Evolutionary conservation across 1,284 basidiomycete species (phyloP), one percentile per base, ranked within the genome.

Genomic region (Mycena citricolor): DNA sequence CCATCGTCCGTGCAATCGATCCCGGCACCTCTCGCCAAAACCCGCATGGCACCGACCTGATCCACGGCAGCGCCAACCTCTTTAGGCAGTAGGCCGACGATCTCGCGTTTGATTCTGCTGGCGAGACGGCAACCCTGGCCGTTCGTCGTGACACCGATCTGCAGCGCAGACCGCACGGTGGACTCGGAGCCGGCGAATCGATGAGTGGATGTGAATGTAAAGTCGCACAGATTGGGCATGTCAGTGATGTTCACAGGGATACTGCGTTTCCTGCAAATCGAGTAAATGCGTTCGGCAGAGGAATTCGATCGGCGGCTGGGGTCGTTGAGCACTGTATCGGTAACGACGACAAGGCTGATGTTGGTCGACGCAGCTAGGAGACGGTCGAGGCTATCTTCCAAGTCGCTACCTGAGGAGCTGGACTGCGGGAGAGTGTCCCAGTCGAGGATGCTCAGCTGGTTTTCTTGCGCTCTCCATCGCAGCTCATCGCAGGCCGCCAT

Each of bases 101-200:
- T 82, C 30, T 97, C 92, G 20, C 95, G 71, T 32, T 83, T 79
- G 28, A 99, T 70, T 8, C 94, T 75, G 2, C 83, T 79, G 0
- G 87, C 88, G 3, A 99, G 71, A 11, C 95, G 73, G 59, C 95
- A 98, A 1, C 94, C 95, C 48, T 87, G 79, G 0, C 93, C 92
- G 56, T 97, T 97, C 2, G 94, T 94, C 1, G 92, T 91, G 1
- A 98, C 79, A 0, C 88, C 90, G 10, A 99, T 67, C 59, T 97
- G 93, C 0, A 97, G 70, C 2, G 86, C 69, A 0, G 79, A 81
- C 5, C 77, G 68, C 44, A 59, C 58, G 5, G 71, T 71, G 1
- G 68, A 69, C n/a, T 61, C 56, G 6, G 68, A 53, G 49, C 77
- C 70, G 3, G 75, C 62, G 58, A 97, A 93, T 4, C 94, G 87